Base-by-base conservation (phyloP, 2,329 filamentous ascomycete genomes). In the Microascus cirrosus region DNA sequence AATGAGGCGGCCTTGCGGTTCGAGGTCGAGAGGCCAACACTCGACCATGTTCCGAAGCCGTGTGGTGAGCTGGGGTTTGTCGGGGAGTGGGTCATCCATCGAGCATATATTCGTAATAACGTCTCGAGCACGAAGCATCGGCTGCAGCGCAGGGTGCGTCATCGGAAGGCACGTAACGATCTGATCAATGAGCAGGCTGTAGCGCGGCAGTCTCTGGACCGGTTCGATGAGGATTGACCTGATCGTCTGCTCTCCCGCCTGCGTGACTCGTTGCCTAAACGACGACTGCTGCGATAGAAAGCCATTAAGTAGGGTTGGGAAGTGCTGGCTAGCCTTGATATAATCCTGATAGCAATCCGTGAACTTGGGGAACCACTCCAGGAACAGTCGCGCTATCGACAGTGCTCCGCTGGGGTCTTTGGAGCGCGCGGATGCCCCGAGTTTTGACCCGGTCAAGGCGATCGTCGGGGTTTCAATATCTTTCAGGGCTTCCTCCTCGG, bases 101-200 rank as follows among this genome's bases (percentile, higher is more conserved):
- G 93, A 95, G 71, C 94, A 99, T 51, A 99, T 99, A 57, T 95
- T 94, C 22, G 92, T 91, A 63, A 99, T 91, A 57, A 96, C 89
- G 69, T 97, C 94, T 63, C 93, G 82, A 0, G 94, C 92, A 68
- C 90, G 92, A 50, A 96, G 81, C 73, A 99, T 86, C 2, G 81
- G 79, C 63, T 88, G 86, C 57, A 96, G 78, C 0, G 92, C 92
- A 2, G 91, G 89, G 68, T 97, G 92, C 10, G 88, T 85, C 55
- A 92, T 83, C 4, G 93, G 92, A 20, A 97, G 80, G 60, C 88
- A 91, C 63, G 86, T 85, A 54, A 94, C 83, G 67, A 99, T 96
- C 66, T 95, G 92, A 73, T 99, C 94, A 65, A 99, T 97, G 67
- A 97, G 87, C 39, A 99, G 77, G 66, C 90, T 96, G 73, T 99